These are phyloP conservation scores for Paramyrothecium roridum DNA, from an alignment of 2,329 filamentous ascomycete species.

Conservation along the genomic window DNA sequence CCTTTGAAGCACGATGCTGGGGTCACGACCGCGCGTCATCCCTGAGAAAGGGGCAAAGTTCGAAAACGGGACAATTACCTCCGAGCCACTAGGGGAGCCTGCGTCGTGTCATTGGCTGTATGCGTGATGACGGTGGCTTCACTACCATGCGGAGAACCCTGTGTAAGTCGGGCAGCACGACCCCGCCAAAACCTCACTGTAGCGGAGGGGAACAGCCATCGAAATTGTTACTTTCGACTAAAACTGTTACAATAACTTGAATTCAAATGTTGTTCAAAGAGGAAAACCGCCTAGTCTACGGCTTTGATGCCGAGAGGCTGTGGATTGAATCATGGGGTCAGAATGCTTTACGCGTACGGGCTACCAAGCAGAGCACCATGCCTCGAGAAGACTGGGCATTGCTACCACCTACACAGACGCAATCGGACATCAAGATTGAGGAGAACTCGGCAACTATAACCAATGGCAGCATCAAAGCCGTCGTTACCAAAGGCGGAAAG, in stretches of 20 bases:
- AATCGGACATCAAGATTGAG: slow-evolving; percentile 13
- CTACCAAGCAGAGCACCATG: slow-evolving; percentile 34
- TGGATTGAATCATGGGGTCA: slow-evolving; percentile 47
- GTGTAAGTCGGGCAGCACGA: background rate
- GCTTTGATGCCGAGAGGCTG: slow-evolving; percentile 41
- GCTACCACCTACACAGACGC: slow-evolving; percentile 6
- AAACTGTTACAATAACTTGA: too few species aligned
- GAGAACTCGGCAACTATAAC: slow-evolving; percentile 14
- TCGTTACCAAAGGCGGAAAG: slow-evolving; percentile 22
- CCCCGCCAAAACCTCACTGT: background rate
- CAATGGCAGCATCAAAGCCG: slow-evolving; percentile 27
- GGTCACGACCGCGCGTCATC: too few species aligned
- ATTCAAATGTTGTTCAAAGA: slow-evolving; percentile 10
- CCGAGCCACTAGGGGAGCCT: too few species aligned
- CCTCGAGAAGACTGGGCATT: slow-evolving; percentile 36
- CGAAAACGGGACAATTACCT: too few species aligned
- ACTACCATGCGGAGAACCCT: background rate
- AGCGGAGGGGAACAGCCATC: too few species aligned
- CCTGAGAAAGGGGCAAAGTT: too few species aligned
- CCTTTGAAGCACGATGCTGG: too few species aligned
- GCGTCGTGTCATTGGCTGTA: background rate
- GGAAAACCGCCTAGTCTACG: slow-evolving; percentile 19
- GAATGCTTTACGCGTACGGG: slow-evolving; percentile 43
- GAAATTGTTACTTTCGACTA: too few species aligned
- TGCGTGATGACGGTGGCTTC: background rate